Percentiles rank a stretch among this genome's conserved stretches.
phyloP scores from a whole-genome alignment of 345 rosid genomes.

The Euphorbia tirucalli region DNA sequence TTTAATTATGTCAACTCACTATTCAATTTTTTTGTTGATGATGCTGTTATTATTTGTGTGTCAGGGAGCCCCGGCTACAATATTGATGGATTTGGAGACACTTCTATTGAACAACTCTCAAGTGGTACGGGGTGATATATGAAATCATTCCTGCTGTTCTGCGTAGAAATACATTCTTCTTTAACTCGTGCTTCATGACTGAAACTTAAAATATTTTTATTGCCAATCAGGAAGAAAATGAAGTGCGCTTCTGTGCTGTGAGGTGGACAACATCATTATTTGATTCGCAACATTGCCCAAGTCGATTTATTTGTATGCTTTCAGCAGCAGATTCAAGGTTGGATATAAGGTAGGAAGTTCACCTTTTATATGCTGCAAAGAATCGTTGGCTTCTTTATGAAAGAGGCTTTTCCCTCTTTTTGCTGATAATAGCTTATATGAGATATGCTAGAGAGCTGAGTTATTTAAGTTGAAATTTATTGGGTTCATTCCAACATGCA shows the following conservation, averaged over 20 bases:
- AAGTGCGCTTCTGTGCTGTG: conserved; percentile 88
- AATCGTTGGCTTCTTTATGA: background rate
- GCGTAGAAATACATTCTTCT: background rate
- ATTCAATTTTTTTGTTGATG: conserved; percentile 3
- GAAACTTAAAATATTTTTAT: conserved; percentile 15
- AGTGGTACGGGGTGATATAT: conserved; percentile 46
- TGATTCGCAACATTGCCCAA: conserved; percentile 82
- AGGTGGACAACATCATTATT: conserved; percentile 87
- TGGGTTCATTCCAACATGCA: background rate
- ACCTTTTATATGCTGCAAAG: background rate
- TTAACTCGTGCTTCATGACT: background rate
- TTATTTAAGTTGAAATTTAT: background rate
- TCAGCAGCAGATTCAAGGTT: conserved; percentile 77
- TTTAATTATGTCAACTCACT: background rate
- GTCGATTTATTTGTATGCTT: conserved; percentile 90
- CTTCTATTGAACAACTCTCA: conserved; percentile 66
- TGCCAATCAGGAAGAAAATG: conserved; percentile 75
- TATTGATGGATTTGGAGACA: conserved; percentile 69
- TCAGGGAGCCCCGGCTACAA: conserved; percentile 65
- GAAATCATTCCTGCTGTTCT: background rate
- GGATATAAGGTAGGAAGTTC: conserved; percentile 74
- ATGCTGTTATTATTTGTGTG: conserved; percentile 14
- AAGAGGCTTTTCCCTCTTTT: background rate
- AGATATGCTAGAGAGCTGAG: background rate
- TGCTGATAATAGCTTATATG: background rate